Percentiles rank a stretch among this genome's conserved stretches.
Evolutionary conservation across 2,329 filamentous ascomycete genomes (phyloP).

Genomic region (Colletotrichum sp.): DNA sequence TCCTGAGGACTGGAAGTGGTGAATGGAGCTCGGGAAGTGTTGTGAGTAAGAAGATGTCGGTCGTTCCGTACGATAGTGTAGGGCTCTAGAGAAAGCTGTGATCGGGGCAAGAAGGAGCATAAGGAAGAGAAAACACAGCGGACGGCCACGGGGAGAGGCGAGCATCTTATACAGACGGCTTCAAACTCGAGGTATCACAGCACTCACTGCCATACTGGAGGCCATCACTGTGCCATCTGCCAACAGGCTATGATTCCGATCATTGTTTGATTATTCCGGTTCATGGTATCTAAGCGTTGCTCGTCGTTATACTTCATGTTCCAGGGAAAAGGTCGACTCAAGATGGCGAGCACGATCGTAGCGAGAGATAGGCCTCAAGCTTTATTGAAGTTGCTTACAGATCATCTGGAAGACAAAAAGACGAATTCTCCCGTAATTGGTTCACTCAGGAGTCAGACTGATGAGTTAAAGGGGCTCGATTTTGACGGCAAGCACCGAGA

Average conservation of each 20-base stretch:
- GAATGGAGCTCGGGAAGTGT: background rate
- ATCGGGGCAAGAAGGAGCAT: background rate
- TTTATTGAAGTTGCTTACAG: background rate
- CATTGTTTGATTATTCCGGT: background rate
- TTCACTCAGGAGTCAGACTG: background rate
- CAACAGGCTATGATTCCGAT: background rate
- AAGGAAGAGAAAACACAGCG: background rate
- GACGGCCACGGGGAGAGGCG: background rate
- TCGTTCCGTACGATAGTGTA: accelerated
- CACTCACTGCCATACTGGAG: background rate
- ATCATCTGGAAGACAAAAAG: background rate
- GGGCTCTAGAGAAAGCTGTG: accelerated
- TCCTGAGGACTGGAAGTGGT: background rate
- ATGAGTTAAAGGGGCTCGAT: background rate
- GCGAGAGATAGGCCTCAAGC: background rate
- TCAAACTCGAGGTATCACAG: background rate
- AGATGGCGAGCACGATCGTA: background rate
- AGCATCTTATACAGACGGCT: background rate
- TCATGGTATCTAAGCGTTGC: background rate
- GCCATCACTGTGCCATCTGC: too few species aligned
- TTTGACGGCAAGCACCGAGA: background rate
- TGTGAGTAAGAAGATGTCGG: background rate
- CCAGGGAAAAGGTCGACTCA: background rate
- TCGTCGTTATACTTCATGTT: background rate
- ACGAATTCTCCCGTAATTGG: background rate